These are phyloP conservation scores for Gossypium lobatum DNA, from an alignment of 441 rosid genomes.

Conservation along the genomic window DNA sequence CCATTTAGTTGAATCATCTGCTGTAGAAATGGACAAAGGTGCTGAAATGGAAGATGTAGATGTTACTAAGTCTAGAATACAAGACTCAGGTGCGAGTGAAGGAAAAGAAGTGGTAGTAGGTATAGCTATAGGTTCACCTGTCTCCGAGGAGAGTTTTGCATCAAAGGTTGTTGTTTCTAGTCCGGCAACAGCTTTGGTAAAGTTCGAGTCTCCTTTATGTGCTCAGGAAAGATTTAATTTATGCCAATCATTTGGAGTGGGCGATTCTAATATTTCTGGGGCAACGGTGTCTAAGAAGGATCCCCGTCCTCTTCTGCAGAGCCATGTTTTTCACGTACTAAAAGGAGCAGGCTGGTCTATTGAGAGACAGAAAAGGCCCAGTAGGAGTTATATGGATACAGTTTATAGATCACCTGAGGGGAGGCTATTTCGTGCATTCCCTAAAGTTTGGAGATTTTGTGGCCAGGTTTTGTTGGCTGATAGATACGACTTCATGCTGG, in stretches of 20 bases:
- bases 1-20: constrained; percentile 62
- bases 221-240: constrained; percentile 25
- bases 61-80: constrained; percentile 29
- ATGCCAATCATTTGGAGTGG: constrained; percentile 26
- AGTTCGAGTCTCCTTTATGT: constrained; percentile 27
- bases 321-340: constrained; percentile 45
- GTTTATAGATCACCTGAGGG: constrained; percentile 65
- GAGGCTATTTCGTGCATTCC: constrained; percentile 59
- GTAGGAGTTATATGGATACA: constrained; percentile 50
- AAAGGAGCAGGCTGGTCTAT: constrained; percentile 58
- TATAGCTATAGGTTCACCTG: constrained; percentile 63
- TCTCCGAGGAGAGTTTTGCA: constrained; percentile 76
- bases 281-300: constrained; percentile 45
- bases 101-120: constrained; percentile 35
- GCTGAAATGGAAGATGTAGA: constrained; percentile 25
- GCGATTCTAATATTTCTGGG: constrained; percentile 26
- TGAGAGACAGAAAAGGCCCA: constrained; percentile 50
- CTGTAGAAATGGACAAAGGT: constrained; percentile 23
- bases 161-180: constrained; percentile 37
- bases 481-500: constrained; percentile 33
- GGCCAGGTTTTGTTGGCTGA: constrained; percentile 48
- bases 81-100: constrained; percentile 29
- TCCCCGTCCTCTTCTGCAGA: constrained; percentile 69
- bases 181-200: constrained; percentile 32
- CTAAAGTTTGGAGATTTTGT: constrained; percentile 67